Evolutionary conservation across 106 monocot genomes (phyloP), one percentile per base, ranked within the genome.

Genomic region (Agapanthus africanus): DNA sequence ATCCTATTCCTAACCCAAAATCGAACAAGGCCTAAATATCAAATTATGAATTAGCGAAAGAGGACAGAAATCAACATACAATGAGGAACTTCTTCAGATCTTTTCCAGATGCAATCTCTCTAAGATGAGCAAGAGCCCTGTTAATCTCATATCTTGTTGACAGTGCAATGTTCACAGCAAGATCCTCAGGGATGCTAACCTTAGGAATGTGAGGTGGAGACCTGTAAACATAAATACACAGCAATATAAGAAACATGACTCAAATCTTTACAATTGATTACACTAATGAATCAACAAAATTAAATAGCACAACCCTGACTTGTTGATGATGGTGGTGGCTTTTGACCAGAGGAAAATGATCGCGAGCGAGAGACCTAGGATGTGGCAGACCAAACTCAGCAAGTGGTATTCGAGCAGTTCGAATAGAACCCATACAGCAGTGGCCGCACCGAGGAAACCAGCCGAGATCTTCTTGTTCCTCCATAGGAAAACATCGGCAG

Each of bases 311-410:
- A 56, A 26, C 1, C 9, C 51, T 65, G 40, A 91, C 91, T 91
- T 91, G 66, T 82, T 84, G 77, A 91, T 79, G 74, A 91, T 87
- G 13, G 74, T 56, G 22, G 87, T 70, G 11, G 79, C 83, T 36
- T 79, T 87, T 22, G 87, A 79, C 81, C 82, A 91, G 49, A 91
- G 68, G 42, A 86, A 91, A 32, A 84, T 49, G 31, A 83, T 61
- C 0, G 71, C 78, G 54, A 91, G 18, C 1, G 73, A 42, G 15
- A 79, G 10, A 21, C 86, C 83, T 37, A 91, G 74, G 79, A 66
- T 28, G 37, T 86, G 72, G 61, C 76, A 76, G 9, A 82, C 51
- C 27, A 86, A 61, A 1, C 76, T 46, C 44, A 86, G 76, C 34
- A 86, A 64, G 66, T 82, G 73, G 73, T 86, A 86, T 23, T 86